phyloP scores from a whole-genome alignment of 1,139 yeast species.

The Groenewaldozyma auringiensis region DNA sequence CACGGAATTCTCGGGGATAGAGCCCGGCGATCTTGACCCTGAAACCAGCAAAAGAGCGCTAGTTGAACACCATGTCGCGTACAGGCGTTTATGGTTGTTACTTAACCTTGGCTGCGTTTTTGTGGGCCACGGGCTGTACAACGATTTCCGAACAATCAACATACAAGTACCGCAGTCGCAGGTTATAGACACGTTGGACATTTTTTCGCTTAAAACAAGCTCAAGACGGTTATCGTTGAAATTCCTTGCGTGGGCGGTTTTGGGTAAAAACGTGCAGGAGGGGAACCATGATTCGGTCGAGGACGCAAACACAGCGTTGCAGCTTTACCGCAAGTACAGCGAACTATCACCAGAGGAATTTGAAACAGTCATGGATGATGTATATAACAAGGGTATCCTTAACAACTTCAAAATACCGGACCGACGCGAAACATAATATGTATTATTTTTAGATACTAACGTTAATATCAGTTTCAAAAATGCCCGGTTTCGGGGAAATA shows the following conservation, averaged over 20 bases:
- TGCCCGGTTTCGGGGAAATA: background rate
- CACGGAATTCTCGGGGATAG: constrained; percentile 88
- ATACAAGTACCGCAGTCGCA: constrained; percentile 78
- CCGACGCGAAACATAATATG: background rate
- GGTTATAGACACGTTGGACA: constrained; percentile 81
- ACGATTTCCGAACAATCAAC: constrained; percentile 90
- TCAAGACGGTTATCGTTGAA: constrained; percentile 78
- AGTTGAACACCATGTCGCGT: constrained; percentile 77
- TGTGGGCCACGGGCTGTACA: constrained; percentile 89
- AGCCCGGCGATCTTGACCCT: constrained; percentile 83
- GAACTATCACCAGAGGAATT: constrained; percentile 55
- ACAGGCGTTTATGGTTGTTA: constrained; percentile 80
- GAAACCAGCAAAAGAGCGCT: constrained; percentile 55
- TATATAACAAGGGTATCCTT: constrained; percentile 70
- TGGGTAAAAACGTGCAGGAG: constrained; percentile 71
- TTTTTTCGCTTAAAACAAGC: constrained; percentile 62
- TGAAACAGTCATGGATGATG: constrained; percentile 51
- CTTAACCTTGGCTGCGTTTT: constrained; percentile 84
- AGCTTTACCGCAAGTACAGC: constrained; percentile 63
- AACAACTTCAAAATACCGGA: constrained; percentile 53
- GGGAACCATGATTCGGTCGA: constrained; percentile 97
- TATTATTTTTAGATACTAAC: background rate
- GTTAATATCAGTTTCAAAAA: background rate
- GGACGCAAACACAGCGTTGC: constrained; percentile 84
- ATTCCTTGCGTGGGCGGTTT: constrained; percentile 73